Conservation (phyloP, 352 stramenopile genomes). For the Phytophthora brassicae region DNA sequence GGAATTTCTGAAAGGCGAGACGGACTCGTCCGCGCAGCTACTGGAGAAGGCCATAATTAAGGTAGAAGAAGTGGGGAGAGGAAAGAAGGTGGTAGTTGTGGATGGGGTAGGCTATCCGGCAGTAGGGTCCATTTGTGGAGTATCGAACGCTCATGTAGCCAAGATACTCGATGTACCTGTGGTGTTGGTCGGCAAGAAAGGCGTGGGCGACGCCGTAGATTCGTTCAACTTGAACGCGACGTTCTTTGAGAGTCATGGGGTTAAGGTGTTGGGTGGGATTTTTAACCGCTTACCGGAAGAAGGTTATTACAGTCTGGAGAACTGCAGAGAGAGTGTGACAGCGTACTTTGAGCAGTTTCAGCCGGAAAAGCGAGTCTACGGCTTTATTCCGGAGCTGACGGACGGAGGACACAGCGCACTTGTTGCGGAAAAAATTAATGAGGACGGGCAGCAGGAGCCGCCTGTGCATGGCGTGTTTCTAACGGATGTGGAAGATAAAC, state of each 20-base stretch:
- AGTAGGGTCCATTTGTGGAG: conserved; percentile 78
- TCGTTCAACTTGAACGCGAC: conserved; percentile 97
- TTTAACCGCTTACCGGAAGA: conserved; percentile 94
- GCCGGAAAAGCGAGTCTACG: conserved; percentile 69
- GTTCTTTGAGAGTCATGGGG: conserved; percentile 91
- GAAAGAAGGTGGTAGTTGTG: conserved; percentile 93
- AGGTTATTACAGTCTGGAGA: conserved; percentile 95
- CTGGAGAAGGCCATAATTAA: conserved; percentile 80
- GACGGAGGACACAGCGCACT: conserved; percentile 27
- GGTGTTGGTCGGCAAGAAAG: conserved; percentile 94
- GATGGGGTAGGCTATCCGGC: conserved; percentile 97
- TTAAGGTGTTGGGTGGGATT: conserved; percentile 94
- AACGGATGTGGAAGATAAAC: conserved; percentile 20
- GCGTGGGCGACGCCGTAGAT: conserved; percentile 97
- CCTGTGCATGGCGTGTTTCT: conserved; percentile 31
- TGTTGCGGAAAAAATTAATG: conserved; percentile 18
- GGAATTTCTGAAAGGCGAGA: conserved; percentile 93
- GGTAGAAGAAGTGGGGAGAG: conserved; percentile 86
- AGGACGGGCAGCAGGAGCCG: conserved; percentile 17
- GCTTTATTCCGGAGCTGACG: conserved; percentile 79
- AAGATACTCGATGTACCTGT: conserved; percentile 74
- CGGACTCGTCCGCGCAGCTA: conserved; percentile 80
- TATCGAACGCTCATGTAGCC: conserved; percentile 79
- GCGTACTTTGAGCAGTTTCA: conserved; percentile 91
- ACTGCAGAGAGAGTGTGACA: conserved; percentile 88